Base-by-base conservation (phyloP, 2,329 filamentous ascomycete genomes). In the Botrytis byssoidea region DNA sequence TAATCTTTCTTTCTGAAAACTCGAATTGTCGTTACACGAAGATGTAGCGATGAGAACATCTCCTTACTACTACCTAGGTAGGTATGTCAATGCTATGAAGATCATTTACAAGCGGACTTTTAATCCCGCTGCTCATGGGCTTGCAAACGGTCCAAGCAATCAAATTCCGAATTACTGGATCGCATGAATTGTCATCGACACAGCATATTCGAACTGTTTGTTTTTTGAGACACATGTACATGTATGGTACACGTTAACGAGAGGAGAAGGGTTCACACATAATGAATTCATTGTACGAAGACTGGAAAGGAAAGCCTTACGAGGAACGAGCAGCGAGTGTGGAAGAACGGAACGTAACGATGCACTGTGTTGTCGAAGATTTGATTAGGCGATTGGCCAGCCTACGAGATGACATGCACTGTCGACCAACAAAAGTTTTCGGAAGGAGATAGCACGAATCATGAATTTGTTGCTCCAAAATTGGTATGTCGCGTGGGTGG, bases 291-390 rank as follows among this genome's bases (percentile, higher is more conserved):
- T 51, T 40, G 35, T 20, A 55, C 8, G 7, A 48, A 10, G 65
- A 55, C 46, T 9, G 25, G 46, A 55, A 40, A 55, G 46, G 46
- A 55, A 40, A 67, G 65, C 65, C 65, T 68, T 68, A 57, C 65
- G 35, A n/a, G 35, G 25, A n/a, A 57, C 1, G 29, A 16, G 8
- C 46, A 22, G 35, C 35, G 35, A 35, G 65, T 20, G 22, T 55
- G 65, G 16, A 40, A 40, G 22, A 68, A 55, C 35, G 48, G 65
- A 68, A 57, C 35, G 48, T 57, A 57, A 57, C 65, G 65, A 51
- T 40, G 35, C 48, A 55, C 64, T 37, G 48, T 29, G 25, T 8
- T 55, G 65, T 35, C 46, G 65, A 42, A 55, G 48, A 42, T 29
- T 35, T 22, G 10, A 57, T 16, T 3, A 55, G 35, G 9, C 25